Evolutionary conservation across 2,329 filamentous ascomycete species (phyloP).

Genomic region (Cadophora luteo-olivacea): DNA sequence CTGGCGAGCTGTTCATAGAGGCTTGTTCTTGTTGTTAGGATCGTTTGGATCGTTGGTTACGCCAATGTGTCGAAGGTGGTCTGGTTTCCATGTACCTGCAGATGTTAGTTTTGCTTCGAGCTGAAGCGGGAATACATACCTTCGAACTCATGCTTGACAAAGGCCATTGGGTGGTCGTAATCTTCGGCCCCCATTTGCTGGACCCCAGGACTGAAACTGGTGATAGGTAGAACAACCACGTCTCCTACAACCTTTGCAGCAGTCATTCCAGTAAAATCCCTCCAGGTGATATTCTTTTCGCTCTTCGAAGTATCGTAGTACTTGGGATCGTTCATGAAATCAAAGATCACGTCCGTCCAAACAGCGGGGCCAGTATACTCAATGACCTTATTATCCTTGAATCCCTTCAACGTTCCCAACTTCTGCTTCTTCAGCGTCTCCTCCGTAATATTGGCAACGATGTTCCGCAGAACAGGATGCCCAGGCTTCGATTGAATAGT

Average conservation of each 20-base stretch:
- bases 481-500: conserved; percentile 96
- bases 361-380: conserved; percentile 94
- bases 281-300: conserved; percentile 80
- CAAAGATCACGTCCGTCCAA: conserved; percentile 93
- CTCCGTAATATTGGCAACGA: conserved; percentile 85
- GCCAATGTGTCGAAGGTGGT: conserved; percentile 73
- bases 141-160: conserved; percentile 96
- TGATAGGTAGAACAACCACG: conserved; percentile 92
- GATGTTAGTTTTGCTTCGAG: conserved; percentile 24
- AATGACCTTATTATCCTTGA: conserved; percentile 74
- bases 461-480: conserved; percentile 87
- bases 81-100: conserved; percentile 77
- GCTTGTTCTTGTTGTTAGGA: conserved; percentile 3
- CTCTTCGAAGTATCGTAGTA: conserved; percentile 80
- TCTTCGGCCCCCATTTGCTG: conserved; percentile 91
- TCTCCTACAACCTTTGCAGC: conserved; percentile 87
- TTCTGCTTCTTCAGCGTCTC: conserved; percentile 78
- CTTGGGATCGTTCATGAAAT: conserved; percentile 89
- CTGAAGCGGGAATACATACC: conserved; percentile 60
- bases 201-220: conserved; percentile 94
- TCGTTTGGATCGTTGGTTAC: conserved; percentile 19
- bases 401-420: conserved; percentile 64
- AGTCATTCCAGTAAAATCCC: conserved; percentile 88
- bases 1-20: neutral
- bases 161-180: conserved; percentile 91